phyloP scores from a whole-genome alignment of 2,329 filamentous ascomycete genomes.

The Fusarium nurragi region DNA sequence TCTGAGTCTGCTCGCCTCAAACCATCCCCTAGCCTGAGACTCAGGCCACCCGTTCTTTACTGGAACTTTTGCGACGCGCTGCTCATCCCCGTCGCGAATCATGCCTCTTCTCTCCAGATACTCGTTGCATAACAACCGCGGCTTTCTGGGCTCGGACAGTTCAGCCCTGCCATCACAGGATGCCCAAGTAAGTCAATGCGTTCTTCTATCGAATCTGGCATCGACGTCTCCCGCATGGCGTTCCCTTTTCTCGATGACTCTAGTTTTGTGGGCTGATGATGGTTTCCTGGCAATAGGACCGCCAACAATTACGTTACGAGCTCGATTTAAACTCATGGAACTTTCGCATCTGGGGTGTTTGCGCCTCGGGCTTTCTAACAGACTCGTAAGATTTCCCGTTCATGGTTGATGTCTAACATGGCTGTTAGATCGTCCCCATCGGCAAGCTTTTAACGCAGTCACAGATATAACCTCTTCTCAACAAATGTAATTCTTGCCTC shows the following conservation, averaged over 20 bases:
- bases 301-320: slow-evolving; percentile 62
- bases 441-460: neutral
- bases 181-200: slow-evolving; percentile 53
- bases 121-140: slow-evolving; percentile 55
- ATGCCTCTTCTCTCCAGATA: slow-evolving; percentile 47
- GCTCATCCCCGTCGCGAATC: slow-evolving; percentile 28
- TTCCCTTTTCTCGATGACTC: slow-evolving; percentile 15
- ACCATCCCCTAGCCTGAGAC: neutral
- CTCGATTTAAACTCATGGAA: slow-evolving; percentile 65
- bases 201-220: slow-evolving; percentile 1
- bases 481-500: slow-evolving; percentile 65
- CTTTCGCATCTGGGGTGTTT: slow-evolving; percentile 63
- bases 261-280: slow-evolving; percentile 21
- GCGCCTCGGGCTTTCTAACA: slow-evolving; percentile 64
- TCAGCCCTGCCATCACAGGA: slow-evolving; percentile 61
- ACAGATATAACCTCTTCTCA: slow-evolving; percentile 63
- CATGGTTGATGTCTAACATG: neutral
- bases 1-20: slow-evolving; percentile 12
- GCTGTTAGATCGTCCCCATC: neutral
- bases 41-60: slow-evolving; percentile 21
- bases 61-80: slow-evolving; percentile 34
- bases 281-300: slow-evolving; percentile 52
- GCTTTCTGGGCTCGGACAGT: slow-evolving; percentile 61
- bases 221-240: slow-evolving; percentile 18
- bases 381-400: slow-evolving; percentile 56